A percentile compares a stretch with the other conserved stretches of the same genome.
Evolutionary conservation across 108 stramenopile genomes (phyloP).

Genomic region (Skeletonema marinoi): DNA sequence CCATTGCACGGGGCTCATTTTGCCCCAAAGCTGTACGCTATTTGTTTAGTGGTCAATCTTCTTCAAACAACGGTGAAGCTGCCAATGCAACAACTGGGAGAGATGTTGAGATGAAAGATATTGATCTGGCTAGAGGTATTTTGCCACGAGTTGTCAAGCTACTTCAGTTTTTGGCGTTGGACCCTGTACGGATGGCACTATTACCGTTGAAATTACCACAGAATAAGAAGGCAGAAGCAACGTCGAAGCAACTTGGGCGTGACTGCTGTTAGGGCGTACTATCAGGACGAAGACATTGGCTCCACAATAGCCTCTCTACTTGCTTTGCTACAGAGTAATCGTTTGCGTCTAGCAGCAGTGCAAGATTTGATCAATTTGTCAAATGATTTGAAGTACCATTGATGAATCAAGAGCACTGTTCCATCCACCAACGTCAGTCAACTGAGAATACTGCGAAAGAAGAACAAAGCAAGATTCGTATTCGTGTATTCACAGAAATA

Average conservation of each 20-base stretch:
- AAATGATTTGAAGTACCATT: slow-evolving; percentile 35
- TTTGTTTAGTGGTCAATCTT: slow-evolving; percentile 7
- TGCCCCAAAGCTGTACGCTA: slow-evolving; percentile 66
- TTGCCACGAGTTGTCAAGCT: slow-evolving; percentile 20
- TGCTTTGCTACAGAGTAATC: slow-evolving; percentile 6
- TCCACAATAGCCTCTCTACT: slow-evolving; percentile 31
- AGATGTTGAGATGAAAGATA: slow-evolving; percentile 2
- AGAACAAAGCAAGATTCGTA: slow-evolving; percentile 10
- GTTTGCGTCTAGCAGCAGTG: slow-evolving; percentile 10
- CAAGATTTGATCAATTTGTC: slow-evolving; percentile 37
- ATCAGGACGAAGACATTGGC: slow-evolving; percentile 27
- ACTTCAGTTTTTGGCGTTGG: slow-evolving; percentile 17
- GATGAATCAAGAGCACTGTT: slow-evolving; percentile 25
- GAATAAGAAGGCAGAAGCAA: neutral
- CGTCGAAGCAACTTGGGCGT: neutral
- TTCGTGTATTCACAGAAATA: slow-evolving; percentile 28
- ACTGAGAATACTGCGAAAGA: neutral
- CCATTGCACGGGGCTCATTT: slow-evolving; percentile 59
- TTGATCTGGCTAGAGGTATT: slow-evolving; percentile 20
- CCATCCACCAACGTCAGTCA: slow-evolving; percentile 18
- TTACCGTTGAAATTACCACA: neutral
- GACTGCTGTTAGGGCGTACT: slow-evolving; percentile 1
- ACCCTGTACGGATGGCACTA: slow-evolving; percentile 26
- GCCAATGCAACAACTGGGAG: neutral
- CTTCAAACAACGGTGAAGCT: neutral